A percentile compares a stretch with the other conserved stretches of the same genome.
Conservation (phyloP, 768 basidiomycete species). For the Agrocybe pediades region DNA sequence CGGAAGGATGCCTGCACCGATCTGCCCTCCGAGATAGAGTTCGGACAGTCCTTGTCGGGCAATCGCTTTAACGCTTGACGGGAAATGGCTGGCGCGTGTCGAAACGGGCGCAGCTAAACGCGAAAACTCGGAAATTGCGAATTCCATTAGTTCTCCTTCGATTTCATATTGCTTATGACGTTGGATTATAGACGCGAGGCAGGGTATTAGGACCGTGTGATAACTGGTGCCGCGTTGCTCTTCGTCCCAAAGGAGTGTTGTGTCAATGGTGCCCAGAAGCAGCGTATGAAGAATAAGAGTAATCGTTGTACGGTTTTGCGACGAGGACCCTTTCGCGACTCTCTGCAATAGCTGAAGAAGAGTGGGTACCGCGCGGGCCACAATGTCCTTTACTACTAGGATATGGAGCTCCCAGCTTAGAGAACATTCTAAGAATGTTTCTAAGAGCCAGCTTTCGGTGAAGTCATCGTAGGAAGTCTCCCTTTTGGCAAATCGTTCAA, state of each 20-base stretch:
- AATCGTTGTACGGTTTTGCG: constrained; percentile 30
- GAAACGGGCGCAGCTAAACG: constrained; percentile 33
- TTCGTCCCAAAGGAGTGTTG: constrained; percentile 26
- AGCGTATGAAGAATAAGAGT: constrained; percentile 33
- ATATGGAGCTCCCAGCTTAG: constrained; percentile 39
- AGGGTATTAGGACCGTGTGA: constrained; percentile 32
- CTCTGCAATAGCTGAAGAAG: constrained; percentile 34
- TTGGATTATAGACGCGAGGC: constrained; percentile 33
- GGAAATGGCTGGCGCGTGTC: constrained; percentile 28
- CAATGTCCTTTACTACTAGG: constrained; percentile 35
- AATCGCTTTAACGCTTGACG: constrained; percentile 23
- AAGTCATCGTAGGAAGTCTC: constrained; percentile 30
- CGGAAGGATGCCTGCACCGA: constrained; percentile 29
- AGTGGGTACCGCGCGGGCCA: constrained; percentile 33
- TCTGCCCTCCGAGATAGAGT: constrained; percentile 34
- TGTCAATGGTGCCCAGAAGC: constrained; percentile 27
- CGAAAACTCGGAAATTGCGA: constrained; percentile 32
- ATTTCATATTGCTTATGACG: constrained; percentile 33
- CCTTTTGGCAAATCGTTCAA: constrained; percentile 31
- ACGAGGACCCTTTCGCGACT: constrained; percentile 27
- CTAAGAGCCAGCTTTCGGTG: constrained; percentile 38
- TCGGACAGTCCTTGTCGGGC: constrained; percentile 36
- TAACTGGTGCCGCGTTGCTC: constrained; percentile 30
- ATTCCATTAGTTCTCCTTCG: constrained; percentile 30
- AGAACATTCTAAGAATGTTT: constrained; percentile 39